Conservation (phyloP, 257 asterid species). For the Rehmannia glutinosa region DNA sequence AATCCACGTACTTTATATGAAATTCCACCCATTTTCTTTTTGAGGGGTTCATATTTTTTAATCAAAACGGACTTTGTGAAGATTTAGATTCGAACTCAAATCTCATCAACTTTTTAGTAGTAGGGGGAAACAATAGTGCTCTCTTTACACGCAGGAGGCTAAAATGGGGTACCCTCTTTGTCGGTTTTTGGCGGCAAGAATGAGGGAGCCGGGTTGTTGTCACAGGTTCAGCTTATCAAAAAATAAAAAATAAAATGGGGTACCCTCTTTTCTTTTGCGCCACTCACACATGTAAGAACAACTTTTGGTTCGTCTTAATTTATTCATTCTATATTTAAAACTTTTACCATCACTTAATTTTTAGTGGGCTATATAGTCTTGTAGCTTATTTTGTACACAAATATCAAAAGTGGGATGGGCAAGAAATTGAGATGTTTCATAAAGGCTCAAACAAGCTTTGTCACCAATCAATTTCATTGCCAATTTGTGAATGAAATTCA, state of each 20-base stretch:
- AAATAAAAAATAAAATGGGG: no score
- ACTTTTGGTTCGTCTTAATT: conserved; percentile 10
- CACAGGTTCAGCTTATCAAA: no score
- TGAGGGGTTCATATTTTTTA: no score
- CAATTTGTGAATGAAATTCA: no score
- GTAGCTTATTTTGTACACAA: conserved; percentile 21
- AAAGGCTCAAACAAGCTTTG: no score
- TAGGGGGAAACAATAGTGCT: background rate
- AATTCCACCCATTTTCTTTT: background rate
- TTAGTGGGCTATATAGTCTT: conserved; percentile 9
- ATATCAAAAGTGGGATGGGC: conserved; percentile 10
- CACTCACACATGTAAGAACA: background rate
- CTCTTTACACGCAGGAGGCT: no score
- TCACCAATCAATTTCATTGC: no score
- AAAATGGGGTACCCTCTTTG: no score
- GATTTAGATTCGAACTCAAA: conserved; percentile 1
- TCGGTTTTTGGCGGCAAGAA: no score
- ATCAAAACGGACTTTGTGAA: background rate
- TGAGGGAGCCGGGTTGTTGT: no score
- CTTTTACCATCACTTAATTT: background rate
- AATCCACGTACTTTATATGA: background rate
- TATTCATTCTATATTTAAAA: background rate
- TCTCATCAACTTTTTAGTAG: background rate
- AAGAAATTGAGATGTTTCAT: conserved; percentile 19
- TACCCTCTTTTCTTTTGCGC: background rate